Conservation (phyloP, 495 filamentous ascomycete species). For the Rhizodiscina lignyota region DNA sequence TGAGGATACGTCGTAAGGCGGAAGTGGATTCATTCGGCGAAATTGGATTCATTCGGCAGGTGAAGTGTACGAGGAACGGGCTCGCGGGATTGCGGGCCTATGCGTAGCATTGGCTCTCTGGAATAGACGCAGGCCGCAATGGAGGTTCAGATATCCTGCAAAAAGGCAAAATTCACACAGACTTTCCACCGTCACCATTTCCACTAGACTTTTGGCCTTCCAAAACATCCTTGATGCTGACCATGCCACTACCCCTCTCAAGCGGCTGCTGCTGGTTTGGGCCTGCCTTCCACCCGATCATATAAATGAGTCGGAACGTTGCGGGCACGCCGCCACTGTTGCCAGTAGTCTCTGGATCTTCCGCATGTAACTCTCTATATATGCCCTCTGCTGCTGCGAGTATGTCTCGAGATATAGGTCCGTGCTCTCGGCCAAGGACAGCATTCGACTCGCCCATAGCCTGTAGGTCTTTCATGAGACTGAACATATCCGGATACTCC, state of each 20-base stretch:
- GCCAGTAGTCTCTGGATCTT: no score
- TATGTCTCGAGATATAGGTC: slow-evolving; percentile 63
- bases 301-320: slow-evolving; percentile 84
- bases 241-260: slow-evolving; percentile 61
- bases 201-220: no score
- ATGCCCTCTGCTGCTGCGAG: slow-evolving; percentile 78
- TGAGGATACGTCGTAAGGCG: no score
- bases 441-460: slow-evolving; percentile 90
- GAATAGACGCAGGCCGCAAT: no score
- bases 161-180: no score
- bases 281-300: slow-evolving; percentile 97
- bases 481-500: slow-evolving; percentile 84
- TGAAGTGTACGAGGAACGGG: no score
- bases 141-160: no score
- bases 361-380: slow-evolving; percentile 69
- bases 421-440: slow-evolving; percentile 61
- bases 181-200: no score
- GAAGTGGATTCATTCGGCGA: no score
- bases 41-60: no score
- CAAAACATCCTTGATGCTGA: slow-evolving; percentile 69
- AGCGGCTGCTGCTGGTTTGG: slow-evolving; percentile 62
- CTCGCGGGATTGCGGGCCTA: no score
- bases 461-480: slow-evolving; percentile 83
- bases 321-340: slow-evolving; percentile 66
- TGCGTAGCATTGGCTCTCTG: no score